Evolutionary conservation across 805 yeast genomes (phyloP).

Genomic region (Clavispora fructus): DNA sequence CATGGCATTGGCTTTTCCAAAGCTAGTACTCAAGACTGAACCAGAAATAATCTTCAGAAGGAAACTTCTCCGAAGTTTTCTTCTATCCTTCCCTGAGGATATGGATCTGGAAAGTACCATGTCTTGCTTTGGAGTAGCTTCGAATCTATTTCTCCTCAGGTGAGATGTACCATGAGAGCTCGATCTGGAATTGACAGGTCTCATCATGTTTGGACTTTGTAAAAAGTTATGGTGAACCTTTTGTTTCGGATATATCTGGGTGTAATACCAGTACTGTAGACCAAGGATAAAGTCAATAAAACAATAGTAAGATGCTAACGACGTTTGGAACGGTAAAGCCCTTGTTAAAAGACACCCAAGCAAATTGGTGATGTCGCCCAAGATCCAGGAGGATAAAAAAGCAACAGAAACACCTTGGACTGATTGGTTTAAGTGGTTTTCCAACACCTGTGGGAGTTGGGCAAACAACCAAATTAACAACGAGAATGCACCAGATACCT

Average conservation of each 20-base stretch:
- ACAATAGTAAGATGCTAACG: slow-evolving; percentile 69
- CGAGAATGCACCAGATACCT: slow-evolving; percentile 17
- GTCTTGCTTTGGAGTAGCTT: slow-evolving; percentile 6
- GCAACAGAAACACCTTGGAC: slow-evolving; percentile 31
- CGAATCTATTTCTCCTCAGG: slow-evolving; percentile 20
- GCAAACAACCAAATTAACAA: slow-evolving; percentile 24
- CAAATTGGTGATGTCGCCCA: slow-evolving; percentile 43
- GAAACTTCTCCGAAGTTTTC: slow-evolving; percentile 5
- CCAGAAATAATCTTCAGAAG: slow-evolving; percentile 8
- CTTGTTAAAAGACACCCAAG: slow-evolving; percentile 71
- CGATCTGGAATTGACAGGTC: slow-evolving; percentile 14
- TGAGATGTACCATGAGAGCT: slow-evolving; percentile 2
- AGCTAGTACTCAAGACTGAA: slow-evolving; percentile 11
- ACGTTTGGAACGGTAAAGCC: slow-evolving; percentile 77
- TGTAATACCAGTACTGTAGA: slow-evolving; percentile 17
- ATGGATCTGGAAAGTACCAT: slow-evolving; percentile 4
- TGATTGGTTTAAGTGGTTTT: slow-evolving; percentile 26
- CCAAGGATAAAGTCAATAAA: slow-evolving; percentile 14
- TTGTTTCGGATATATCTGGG: slow-evolving; percentile 21
- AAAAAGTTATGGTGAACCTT: slow-evolving; percentile 34
- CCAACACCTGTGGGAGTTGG: slow-evolving; percentile 25
- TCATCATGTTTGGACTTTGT: slow-evolving; percentile 33
- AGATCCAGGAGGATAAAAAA: slow-evolving; percentile 31
- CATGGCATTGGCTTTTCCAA: slow-evolving; percentile 10
- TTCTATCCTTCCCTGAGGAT: slow-evolving; percentile 3